A percentile compares a stretch with the other conserved stretches of the same genome.
These are phyloP conservation scores for Cyphellophora attinorum DNA, from an alignment of 2,329 filamentous ascomycete species.

Conservation along the genomic window DNA sequence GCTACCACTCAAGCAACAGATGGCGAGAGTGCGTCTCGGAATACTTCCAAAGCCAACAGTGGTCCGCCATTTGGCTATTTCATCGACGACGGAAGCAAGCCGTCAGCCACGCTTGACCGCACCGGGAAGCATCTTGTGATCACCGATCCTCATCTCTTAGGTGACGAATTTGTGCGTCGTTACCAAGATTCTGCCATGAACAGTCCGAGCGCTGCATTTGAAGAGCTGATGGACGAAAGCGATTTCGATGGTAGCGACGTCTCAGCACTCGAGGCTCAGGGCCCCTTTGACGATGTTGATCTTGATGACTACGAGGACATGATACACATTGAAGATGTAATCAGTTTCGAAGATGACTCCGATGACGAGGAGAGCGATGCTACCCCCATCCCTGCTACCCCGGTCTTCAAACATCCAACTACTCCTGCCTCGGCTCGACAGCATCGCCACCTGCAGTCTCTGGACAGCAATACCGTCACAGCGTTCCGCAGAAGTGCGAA, in stretches of 20 bases:
- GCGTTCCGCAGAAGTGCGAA: slow-evolving; percentile 58
- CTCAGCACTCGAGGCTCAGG: slow-evolving; percentile 67
- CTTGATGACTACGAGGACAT: slow-evolving; percentile 57
- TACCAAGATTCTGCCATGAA: slow-evolving; percentile 16
- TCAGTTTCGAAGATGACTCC: slow-evolving; percentile 53
- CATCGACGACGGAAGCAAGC: slow-evolving; percentile 37
- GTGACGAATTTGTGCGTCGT: slow-evolving; percentile 30
- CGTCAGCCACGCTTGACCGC: slow-evolving; percentile 37
- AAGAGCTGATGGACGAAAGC: slow-evolving; percentile 27
- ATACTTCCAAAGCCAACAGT: slow-evolving; percentile 37
- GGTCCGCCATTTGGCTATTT: slow-evolving; percentile 40
- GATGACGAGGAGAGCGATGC: slow-evolving; percentile 33
- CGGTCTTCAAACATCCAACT: slow-evolving; percentile 30
- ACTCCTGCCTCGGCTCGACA: slow-evolving; percentile 18
- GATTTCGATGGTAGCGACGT: slow-evolving; percentile 52
- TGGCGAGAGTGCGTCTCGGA: too few relatives aligned
- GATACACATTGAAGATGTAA: slow-evolving; percentile 60
- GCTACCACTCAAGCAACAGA: slow-evolving; percentile 42
- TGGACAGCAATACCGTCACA: slow-evolving; percentile 63
- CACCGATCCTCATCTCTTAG: slow-evolving; percentile 28
- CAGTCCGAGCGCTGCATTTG: slow-evolving; percentile 16
- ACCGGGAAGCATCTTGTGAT: slow-evolving; percentile 39
- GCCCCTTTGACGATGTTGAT: slow-evolving; percentile 53
- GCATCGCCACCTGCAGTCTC: slow-evolving; percentile 31
- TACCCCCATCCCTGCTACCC: slow-evolving; percentile 32